Evolutionary conservation across 768 basidiomycete species (phyloP).

Genomic region (Boletus vinaceobasis): DNA sequence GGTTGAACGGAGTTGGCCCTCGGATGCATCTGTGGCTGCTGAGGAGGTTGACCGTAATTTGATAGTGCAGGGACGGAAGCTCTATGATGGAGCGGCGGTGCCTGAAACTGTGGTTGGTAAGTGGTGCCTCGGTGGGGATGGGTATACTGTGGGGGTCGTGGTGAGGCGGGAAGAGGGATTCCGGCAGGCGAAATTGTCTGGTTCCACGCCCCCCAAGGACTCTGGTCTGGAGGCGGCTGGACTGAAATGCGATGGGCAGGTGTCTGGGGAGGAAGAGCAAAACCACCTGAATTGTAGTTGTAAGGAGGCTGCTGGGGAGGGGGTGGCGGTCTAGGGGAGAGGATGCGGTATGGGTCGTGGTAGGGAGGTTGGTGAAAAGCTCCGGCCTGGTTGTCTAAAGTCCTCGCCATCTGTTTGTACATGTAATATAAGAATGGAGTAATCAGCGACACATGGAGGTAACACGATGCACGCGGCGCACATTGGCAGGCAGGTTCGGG

Average conservation of each 20-base stretch:
- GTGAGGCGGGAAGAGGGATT: slow-evolving; percentile 21
- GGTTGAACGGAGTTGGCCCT: slow-evolving; percentile 15
- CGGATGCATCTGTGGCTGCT: slow-evolving; percentile 21
- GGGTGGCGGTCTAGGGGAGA: slow-evolving; percentile 26
- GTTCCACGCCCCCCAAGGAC: slow-evolving; percentile 17
- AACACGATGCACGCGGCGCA: slow-evolving; percentile 35
- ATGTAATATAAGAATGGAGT: slow-evolving; percentile 25
- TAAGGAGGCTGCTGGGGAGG: slow-evolving; percentile 14
- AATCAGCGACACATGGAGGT: slow-evolving; percentile 11
- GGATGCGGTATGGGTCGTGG: slow-evolving; percentile 18
- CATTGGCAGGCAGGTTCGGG: slow-evolving; percentile 59
- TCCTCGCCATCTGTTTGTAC: slow-evolving; percentile 57
- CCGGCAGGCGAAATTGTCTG: slow-evolving; percentile 8
- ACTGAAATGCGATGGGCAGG: slow-evolving; percentile 16
- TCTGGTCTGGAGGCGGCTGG: slow-evolving; percentile 26
- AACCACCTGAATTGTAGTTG: slow-evolving; percentile 17
- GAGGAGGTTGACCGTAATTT: slow-evolving; percentile 24
- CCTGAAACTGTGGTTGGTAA: slow-evolving; percentile 20
- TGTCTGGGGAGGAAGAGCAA: slow-evolving; percentile 7
- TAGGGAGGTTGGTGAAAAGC: slow-evolving; percentile 24
- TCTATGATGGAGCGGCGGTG: slow-evolving; percentile 23
- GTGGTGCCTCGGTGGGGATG: slow-evolving; percentile 15
- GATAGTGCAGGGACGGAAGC: slow-evolving; percentile 19
- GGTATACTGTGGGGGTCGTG: slow-evolving; percentile 18
- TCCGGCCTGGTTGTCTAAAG: slow-evolving; percentile 48